Base-by-base conservation (phyloP, 2,329 filamentous ascomycete genomes). In the Rachicladosporium sp. region DNA sequence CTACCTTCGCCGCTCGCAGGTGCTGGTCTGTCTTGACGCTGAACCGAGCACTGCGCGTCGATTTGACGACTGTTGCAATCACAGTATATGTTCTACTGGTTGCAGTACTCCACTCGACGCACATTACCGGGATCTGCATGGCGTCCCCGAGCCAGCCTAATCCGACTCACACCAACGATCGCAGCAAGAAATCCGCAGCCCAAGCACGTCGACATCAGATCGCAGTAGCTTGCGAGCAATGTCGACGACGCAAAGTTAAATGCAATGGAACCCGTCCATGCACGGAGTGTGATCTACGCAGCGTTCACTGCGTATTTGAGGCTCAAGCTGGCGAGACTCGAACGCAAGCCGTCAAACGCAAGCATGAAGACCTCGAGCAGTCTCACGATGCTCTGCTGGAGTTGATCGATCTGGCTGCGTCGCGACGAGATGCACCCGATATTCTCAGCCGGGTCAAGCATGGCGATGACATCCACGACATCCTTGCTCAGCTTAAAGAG, bases 291-390 rank as follows among this genome's bases (percentile, higher is more conserved):
- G 13, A n/a, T 2, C 31, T 36, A 10, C 35, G 40, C n/a, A 29
- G 36, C 15, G 31, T 39, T 2, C 13, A 19, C 5, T 50, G 48
- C 19, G 43, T 43, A 7, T 50, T 45, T 29, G 46, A 47, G 27
- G 37, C 39, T 23, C 41, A 45, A 9, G 43, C 42, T 5, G 45
- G 44, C 11, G 46, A 48, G 10, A 49, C 46, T 9, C 43, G 42
- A 4, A 41, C 39, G 4, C 39, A 43, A 13, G 43, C 45, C 3
- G 36, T 41, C 12, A 50, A 50, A 37, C 45, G 48, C n/a, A 48
- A 46, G 13, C 43, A 40, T 13, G 46, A 44, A 19, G 41, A 44
- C 12, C 33, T 49, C 10, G 36, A 36, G 8, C 31, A 44, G 21
- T 44, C 43, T 29, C 42, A 44, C 15, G 11, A 38, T 2, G 31